These are phyloP conservation scores for Trichoderma citrinoviride DNA, from an alignment of 2,329 filamentous ascomycete species.

Conservation along the genomic window DNA sequence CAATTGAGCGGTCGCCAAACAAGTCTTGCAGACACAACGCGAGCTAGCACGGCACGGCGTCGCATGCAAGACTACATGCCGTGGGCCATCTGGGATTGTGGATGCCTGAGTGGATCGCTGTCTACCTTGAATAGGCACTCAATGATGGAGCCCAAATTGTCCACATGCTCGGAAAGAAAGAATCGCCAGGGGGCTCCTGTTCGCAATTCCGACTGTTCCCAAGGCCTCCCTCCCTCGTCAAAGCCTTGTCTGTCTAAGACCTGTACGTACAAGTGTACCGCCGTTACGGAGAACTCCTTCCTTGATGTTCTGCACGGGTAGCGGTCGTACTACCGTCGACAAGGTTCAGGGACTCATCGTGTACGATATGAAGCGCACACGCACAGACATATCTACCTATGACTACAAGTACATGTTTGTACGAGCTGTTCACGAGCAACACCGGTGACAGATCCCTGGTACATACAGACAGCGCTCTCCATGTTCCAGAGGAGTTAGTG, in stretches of 20 bases:
- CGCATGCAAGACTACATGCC: conserved; percentile 21
- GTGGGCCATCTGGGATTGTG: conserved; percentile 16
- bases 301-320: neutral
- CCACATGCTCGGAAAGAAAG: conserved; percentile 22
- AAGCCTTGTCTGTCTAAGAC: neutral
- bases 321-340: neutral
- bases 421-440: neutral
- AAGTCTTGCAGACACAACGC: conserved; percentile 11
- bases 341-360: neutral
- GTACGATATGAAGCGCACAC: neutral
- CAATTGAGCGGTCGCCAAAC: conserved; percentile 25
- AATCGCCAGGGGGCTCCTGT: conserved; percentile 9
- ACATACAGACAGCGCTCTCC: neutral
- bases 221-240: neutral
- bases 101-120: conserved; percentile 18
- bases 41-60: conserved; percentile 19
- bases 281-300: neutral
- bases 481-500: neutral
- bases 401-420: neutral
- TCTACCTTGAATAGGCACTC: conserved; percentile 18
- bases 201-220: neutral
- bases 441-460: neutral
- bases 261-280: neutral
- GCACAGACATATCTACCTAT: neutral
- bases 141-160: conserved; percentile 19